Evolutionary conservation across 176 grass and related monocot genomes (phyloP).

Genomic region (Themeda triandra): DNA sequence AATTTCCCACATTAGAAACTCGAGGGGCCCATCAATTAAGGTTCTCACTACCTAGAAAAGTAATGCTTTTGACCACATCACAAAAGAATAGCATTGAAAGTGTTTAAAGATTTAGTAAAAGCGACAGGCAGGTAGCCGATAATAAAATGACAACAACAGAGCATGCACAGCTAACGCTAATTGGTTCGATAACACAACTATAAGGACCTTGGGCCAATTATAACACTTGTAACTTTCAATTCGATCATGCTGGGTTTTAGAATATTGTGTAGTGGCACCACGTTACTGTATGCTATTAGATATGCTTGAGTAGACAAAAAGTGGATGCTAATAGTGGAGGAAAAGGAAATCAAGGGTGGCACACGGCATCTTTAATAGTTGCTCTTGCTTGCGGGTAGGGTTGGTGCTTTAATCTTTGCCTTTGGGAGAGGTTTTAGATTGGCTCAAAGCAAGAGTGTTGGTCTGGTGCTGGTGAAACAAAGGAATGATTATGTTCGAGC

Average conservation of each 20-base stretch:
- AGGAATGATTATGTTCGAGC: background rate
- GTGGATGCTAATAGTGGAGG: slow-evolving; percentile 16
- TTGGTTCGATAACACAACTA: background rate
- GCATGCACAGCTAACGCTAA: slow-evolving; percentile 3
- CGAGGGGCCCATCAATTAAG: background rate
- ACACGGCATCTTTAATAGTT: slow-evolving; percentile 13
- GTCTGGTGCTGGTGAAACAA: background rate
- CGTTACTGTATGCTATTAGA: background rate
- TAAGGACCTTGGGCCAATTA: background rate
- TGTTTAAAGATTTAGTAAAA: slow-evolving; percentile 6
- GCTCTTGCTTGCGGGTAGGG: slow-evolving; percentile 15
- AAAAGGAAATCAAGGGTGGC: slow-evolving; percentile 33
- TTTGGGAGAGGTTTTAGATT: slow-evolving; percentile 16
- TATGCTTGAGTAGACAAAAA: slow-evolving; percentile 2
- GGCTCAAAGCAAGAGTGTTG: background rate
- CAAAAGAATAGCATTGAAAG: background rate
- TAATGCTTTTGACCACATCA: background rate
- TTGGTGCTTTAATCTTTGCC: slow-evolving; percentile 35
- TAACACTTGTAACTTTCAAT: slow-evolving; percentile 18
- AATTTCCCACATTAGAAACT: slow-evolving; percentile 27
- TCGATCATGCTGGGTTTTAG: slow-evolving; percentile 2
- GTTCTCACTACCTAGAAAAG: background rate
- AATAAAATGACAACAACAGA: background rate
- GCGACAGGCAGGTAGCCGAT: background rate
- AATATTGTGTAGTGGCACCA: slow-evolving; percentile 19